Conservation (phyloP, 2,329 filamentous ascomycete genomes). For the Fusarium poae region DNA sequence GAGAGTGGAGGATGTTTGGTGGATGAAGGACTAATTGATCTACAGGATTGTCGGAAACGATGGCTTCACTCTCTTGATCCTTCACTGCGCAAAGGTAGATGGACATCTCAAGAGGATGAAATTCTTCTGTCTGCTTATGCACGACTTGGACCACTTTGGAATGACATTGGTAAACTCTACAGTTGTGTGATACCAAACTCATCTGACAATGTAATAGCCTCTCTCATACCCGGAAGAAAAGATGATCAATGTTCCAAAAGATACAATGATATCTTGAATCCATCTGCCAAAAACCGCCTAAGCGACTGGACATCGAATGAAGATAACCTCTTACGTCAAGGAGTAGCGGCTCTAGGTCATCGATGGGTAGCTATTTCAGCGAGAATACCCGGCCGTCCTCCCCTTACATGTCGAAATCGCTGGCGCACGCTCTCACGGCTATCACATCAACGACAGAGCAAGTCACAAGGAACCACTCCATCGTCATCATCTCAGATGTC, state of each 20-base stretch:
- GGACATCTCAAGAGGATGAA: constrained; percentile 50
- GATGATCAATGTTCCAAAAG: constrained; percentile 51
- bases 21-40: constrained; percentile 1
- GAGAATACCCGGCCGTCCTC: constrained; percentile 45
- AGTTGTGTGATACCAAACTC: not conserved
- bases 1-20: not conserved
- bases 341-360: constrained; percentile 46
- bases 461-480: constrained; percentile 38
- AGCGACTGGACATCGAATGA: constrained; percentile 48
- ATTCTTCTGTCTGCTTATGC: constrained; percentile 49
- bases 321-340: constrained; percentile 44
- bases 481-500: constrained; percentile 42
- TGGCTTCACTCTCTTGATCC: constrained; percentile 52
- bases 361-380: constrained; percentile 50
- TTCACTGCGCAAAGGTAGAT: constrained; percentile 48
- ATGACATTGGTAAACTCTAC: constrained; percentile 42
- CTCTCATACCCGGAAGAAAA: constrained; percentile 49
- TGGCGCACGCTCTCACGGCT: constrained; percentile 45
- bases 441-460: constrained; percentile 26
- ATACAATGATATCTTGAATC: constrained; percentile 50
- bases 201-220: constrained; percentile 19
- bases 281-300: constrained; percentile 45
- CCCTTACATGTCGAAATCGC: constrained; percentile 49
- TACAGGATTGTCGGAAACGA: constrained; percentile 49
- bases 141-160: constrained; percentile 46